phyloP scores from a whole-genome alignment of 1,284 basidiomycete species.

The Cryptococcus sp. region DNA sequence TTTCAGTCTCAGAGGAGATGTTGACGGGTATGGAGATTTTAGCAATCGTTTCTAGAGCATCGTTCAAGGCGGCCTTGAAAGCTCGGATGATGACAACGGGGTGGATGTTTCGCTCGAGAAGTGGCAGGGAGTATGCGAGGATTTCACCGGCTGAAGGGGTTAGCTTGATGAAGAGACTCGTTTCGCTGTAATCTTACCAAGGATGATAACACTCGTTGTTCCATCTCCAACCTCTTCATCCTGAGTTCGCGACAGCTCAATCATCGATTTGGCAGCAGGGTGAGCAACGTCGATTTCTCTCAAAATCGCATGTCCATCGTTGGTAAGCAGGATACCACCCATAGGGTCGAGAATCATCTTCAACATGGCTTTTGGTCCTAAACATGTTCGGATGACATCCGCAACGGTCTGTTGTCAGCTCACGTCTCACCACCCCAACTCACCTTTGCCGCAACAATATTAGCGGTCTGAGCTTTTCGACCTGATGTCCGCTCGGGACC shows the following conservation, averaged over 20 bases:
- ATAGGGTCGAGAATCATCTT: conserved; percentile 99
- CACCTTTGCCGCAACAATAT: conserved; percentile 96
- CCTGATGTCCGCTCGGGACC: conserved; percentile 90
- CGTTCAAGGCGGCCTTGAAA: conserved; percentile 90
- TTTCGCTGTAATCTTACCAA: conserved; percentile 57
- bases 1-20: conserved; percentile 77
- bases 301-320: conserved; percentile 95
- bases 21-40: conserved; percentile 87
- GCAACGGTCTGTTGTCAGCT: conserved; percentile 71
- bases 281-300: conserved; percentile 98
- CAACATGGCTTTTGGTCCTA: conserved; percentile 96
- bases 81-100: conserved; percentile 98
- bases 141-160: conserved; percentile 82
- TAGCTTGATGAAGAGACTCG: background rate
- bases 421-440: conserved; percentile 12
- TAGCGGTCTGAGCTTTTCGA: conserved; percentile 92
- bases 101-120: conserved; percentile 94
- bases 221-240: conserved; percentile 99
- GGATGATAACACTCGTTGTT: conserved; percentile 94
- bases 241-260: conserved; percentile 90
- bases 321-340: conserved; percentile 95
- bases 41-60: conserved; percentile 72
- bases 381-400: conserved; percentile 96
- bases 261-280: conserved; percentile 99
- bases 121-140: conserved; percentile 86